phyloP scores from a whole-genome alignment of 2,329 filamentous ascomycete genomes.

The Cercospora zeae-maydis region DNA sequence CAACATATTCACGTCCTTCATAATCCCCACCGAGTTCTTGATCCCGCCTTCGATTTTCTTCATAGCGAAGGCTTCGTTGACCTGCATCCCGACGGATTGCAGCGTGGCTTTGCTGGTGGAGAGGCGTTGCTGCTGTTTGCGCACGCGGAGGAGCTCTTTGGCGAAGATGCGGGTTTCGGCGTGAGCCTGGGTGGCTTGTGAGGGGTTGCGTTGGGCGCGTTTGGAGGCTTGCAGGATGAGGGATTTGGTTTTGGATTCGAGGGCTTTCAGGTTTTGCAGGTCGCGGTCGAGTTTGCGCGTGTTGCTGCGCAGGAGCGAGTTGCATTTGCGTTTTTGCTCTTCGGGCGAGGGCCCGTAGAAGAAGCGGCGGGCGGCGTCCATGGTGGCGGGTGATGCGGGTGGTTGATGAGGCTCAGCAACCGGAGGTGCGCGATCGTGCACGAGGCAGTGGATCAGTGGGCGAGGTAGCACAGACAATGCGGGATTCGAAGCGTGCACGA shows the following conservation, averaged over 20 bases:
- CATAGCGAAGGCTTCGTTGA: constrained; percentile 92
- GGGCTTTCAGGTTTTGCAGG: constrained; percentile 70
- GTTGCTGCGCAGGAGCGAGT: constrained; percentile 81
- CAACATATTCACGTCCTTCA: constrained; percentile 92
- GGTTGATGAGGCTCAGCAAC: background rate
- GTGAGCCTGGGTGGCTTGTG: constrained; percentile 72
- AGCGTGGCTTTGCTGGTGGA: constrained; percentile 88
- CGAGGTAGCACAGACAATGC: background rate
- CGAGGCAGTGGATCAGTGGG: background rate
- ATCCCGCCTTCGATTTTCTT: constrained; percentile 95
- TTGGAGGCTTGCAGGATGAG: constrained; percentile 79
- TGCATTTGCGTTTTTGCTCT: constrained; percentile 95
- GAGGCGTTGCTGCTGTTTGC: constrained; percentile 70
- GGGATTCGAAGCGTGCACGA: background rate
- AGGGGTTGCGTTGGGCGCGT: constrained; percentile 75
- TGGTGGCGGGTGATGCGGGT: constrained; percentile 38
- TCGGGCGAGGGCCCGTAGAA: constrained; percentile 92
- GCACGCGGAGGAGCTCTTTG: constrained; percentile 76
- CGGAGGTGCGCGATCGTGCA: background rate
- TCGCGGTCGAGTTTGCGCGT: constrained; percentile 93
- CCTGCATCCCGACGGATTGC: constrained; percentile 91
- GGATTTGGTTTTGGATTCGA: constrained; percentile 79
- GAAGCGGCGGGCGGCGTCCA: constrained; percentile 83
- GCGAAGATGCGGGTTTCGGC: constrained; percentile 86
- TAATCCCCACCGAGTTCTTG: constrained; percentile 79